Evolutionary conservation across 140 eudicot species (phyloP).

Genomic region (Cichorium intybus): DNA sequence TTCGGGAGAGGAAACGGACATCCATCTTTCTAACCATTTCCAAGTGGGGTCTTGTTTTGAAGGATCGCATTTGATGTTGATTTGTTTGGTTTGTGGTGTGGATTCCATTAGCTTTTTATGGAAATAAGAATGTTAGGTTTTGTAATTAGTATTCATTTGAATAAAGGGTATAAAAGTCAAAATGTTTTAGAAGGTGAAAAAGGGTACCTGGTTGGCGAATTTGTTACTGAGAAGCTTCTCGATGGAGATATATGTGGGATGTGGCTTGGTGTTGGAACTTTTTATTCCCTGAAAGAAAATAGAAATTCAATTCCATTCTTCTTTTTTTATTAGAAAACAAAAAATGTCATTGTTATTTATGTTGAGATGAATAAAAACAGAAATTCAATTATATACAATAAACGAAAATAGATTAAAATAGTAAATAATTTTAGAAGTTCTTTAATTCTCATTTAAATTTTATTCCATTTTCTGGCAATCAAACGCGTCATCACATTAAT

Average conservation of each 20-base stretch:
- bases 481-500: no score
- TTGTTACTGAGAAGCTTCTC: slow-evolving; percentile 71
- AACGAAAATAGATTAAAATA: background rate
- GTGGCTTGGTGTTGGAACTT: slow-evolving; percentile 35
- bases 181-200: background rate
- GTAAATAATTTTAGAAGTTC: no score
- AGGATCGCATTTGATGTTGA: slow-evolving; percentile 69
- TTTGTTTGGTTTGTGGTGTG: slow-evolving; percentile 51
- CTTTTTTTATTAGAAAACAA: background rate
- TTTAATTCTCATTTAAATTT: no score
- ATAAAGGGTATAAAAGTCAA: background rate
- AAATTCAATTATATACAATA: background rate
- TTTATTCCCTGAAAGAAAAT: slow-evolving; percentile 38
- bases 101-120: slow-evolving; percentile 62
- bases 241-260: slow-evolving; percentile 44
- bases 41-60: slow-evolving; percentile 58
- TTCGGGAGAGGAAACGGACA: slow-evolving; percentile 49
- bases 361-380: no score
- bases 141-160: no score
- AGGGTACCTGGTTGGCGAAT: slow-evolving; percentile 75
- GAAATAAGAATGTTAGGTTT: slow-evolving; percentile 1
- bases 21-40: slow-evolving; percentile 92
- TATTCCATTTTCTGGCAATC: no score
- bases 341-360: no score
- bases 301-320: background rate